These are phyloP conservation scores for Strobilomyces dryophilus DNA, from an alignment of 768 basidiomycete species.

Conservation along the genomic window DNA sequence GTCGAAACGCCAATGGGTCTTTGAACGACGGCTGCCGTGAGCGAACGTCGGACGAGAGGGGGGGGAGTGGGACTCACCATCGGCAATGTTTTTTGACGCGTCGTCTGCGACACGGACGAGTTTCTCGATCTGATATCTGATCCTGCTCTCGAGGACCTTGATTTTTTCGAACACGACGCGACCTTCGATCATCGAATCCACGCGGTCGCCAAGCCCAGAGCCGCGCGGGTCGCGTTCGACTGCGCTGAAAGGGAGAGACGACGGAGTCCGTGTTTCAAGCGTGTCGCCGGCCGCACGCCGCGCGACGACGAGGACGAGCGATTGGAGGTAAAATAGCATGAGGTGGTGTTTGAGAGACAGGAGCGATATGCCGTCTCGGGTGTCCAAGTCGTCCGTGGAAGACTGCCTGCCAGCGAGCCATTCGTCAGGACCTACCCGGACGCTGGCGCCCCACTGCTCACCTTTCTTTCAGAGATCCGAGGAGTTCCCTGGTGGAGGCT, in stretches of 20 bases:
- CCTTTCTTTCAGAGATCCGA: slow-evolving; percentile 56
- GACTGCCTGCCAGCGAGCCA: slow-evolving; percentile 22
- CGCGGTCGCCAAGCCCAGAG: slow-evolving; percentile 61
- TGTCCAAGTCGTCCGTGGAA: slow-evolving; percentile 40
- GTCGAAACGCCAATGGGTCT: slow-evolving; percentile 92
- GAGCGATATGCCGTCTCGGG: slow-evolving; percentile 82
- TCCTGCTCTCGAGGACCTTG: slow-evolving; percentile 75
- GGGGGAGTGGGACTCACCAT: slow-evolving; percentile 46
- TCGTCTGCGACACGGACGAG: slow-evolving; percentile 76
- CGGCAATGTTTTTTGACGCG: slow-evolving; percentile 39
- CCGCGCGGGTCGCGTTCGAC: slow-evolving; percentile 53
- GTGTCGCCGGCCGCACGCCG: slow-evolving; percentile 67
- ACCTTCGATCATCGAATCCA: slow-evolving; percentile 74
- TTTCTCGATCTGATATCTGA: slow-evolving; percentile 96
- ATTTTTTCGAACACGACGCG: slow-evolving; percentile 88
- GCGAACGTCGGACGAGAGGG: background rate
- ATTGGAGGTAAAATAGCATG: slow-evolving; percentile 81
- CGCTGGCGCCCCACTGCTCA: slow-evolving; percentile 27
- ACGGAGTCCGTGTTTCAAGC: slow-evolving; percentile 46
- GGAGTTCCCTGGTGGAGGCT: slow-evolving; percentile 50
- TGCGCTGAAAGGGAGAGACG: slow-evolving; percentile 49
- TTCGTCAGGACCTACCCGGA: slow-evolving; percentile 13
- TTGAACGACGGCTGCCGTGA: slow-evolving; percentile 3
- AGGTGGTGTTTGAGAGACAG: slow-evolving; percentile 84
- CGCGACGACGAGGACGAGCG: slow-evolving; percentile 69